These are phyloP conservation scores for Pythium myriotylum DNA, from an alignment of 352 stramenopile species.

Conservation along the genomic window DNA sequence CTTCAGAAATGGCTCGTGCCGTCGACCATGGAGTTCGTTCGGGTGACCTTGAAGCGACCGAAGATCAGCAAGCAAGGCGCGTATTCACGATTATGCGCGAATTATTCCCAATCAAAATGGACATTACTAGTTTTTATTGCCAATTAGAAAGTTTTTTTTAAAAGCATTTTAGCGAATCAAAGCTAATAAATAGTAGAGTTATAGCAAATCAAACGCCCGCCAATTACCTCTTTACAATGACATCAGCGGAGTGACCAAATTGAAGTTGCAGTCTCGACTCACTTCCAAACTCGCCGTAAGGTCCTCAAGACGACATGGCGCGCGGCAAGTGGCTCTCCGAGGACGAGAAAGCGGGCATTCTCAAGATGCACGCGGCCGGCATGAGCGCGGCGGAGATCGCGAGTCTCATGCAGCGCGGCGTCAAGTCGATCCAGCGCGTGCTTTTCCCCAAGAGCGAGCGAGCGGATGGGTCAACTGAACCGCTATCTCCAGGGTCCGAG, in stretches of 20 bases:
- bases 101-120: neutral
- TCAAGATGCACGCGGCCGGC: constrained; percentile 40
- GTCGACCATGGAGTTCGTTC: neutral
- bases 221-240: neutral
- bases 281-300: constrained; percentile 1
- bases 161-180: neutral
- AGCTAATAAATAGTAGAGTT: no score
- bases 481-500: neutral
- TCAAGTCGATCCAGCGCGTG: constrained; percentile 29
- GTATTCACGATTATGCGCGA: neutral
- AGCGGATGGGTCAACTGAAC: no score
- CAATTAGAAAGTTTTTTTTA: neutral
- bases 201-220: no score
- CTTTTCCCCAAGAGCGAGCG: neutral
- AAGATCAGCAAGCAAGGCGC: neutral
- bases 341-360: constrained; percentile 42
- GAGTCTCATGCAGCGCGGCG: constrained; percentile 18
- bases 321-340: constrained; percentile 43
- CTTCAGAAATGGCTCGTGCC: neutral
- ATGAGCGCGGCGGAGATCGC: constrained; percentile 45
- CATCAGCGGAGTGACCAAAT: constrained; percentile 17
- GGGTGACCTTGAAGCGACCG: no score
- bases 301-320: constrained; percentile 34
- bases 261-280: constrained; percentile 19
- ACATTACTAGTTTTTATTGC: no score